These are phyloP conservation scores for Dothideomycetes sp. DNA, from an alignment of 2,329 filamentous ascomycete species.

Conservation along the genomic window DNA sequence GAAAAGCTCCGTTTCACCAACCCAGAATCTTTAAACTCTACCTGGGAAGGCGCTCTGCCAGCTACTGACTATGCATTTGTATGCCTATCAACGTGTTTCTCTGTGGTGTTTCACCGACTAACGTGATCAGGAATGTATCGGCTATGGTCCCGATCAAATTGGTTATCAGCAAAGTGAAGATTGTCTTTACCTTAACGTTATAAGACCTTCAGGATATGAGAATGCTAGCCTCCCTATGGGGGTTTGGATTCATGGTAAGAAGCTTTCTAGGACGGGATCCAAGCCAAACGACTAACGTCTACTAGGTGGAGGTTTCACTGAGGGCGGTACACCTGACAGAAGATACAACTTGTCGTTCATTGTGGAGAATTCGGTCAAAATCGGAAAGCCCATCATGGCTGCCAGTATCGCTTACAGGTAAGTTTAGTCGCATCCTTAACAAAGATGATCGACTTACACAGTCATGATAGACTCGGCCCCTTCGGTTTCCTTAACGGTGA, in stretches of 20 bases:
- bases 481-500: conserved; percentile 60
- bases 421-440: not conserved
- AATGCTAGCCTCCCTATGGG: conserved; percentile 43
- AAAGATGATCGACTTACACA: not conserved
- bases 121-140: conserved; percentile 24
- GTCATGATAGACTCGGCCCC: conserved; percentile 50
- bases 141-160: conserved; percentile 22
- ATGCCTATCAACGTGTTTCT: not conserved
- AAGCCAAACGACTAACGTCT: conserved; percentile 33
- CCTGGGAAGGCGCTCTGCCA: conserved; percentile 28
- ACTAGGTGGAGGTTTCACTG: conserved; percentile 39
- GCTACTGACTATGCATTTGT: conserved; percentile 29
- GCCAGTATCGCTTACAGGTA: conserved; percentile 53
- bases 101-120: not conserved
- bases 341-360: conserved; percentile 56
- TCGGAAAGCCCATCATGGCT: conserved; percentile 45
- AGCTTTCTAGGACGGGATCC: conserved; percentile 25
- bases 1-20: conserved; percentile 18
- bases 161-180: conserved; percentile 37
- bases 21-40: conserved; percentile 18
- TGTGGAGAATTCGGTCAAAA: conserved; percentile 37
- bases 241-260: conserved; percentile 48
- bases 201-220: conserved; percentile 43
- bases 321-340: conserved; percentile 42
- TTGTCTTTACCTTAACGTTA: conserved; percentile 51